These are phyloP conservation scores for Gossypium bickii DNA, from an alignment of 345 rosid species.

Conservation along the genomic window DNA sequence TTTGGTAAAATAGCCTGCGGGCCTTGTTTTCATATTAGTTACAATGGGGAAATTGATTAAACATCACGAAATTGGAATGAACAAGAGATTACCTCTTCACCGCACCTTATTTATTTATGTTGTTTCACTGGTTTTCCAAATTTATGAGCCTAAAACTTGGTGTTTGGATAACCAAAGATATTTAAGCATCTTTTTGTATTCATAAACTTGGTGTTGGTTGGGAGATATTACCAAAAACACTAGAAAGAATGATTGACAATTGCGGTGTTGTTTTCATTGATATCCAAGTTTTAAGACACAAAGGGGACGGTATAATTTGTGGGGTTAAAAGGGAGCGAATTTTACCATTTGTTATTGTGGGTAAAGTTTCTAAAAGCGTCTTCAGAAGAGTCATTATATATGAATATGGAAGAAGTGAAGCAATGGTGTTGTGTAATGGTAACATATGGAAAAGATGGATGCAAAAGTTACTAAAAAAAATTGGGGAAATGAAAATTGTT, in stretches of 20 bases:
- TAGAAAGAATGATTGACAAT: constrained; percentile 68
- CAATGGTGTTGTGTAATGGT: constrained; percentile 75
- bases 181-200: no score
- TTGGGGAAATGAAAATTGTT: constrained; percentile 26
- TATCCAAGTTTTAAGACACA: constrained; percentile 63
- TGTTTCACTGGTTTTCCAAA: no score
- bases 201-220: constrained; percentile 62
- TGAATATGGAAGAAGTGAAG: constrained; percentile 80
- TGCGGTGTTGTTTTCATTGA: constrained; percentile 68
- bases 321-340: constrained; percentile 52
- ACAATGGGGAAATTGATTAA: no score
- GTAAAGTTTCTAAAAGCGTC: constrained; percentile 84
- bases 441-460: constrained; percentile 80
- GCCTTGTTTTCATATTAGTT: no score
- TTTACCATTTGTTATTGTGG: constrained; percentile 48
- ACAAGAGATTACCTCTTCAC: no score
- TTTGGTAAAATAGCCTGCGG: no score
- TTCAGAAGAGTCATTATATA: constrained; percentile 63
- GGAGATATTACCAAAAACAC: constrained; percentile 75
- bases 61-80: no score
- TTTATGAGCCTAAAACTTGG: no score
- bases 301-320: constrained; percentile 57
- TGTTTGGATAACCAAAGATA: no score
- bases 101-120: no score
- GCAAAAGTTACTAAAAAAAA: constrained; percentile 53